Conservation (phyloP, 306 rosid genomes). For the Medicago ruthenica region DNA sequence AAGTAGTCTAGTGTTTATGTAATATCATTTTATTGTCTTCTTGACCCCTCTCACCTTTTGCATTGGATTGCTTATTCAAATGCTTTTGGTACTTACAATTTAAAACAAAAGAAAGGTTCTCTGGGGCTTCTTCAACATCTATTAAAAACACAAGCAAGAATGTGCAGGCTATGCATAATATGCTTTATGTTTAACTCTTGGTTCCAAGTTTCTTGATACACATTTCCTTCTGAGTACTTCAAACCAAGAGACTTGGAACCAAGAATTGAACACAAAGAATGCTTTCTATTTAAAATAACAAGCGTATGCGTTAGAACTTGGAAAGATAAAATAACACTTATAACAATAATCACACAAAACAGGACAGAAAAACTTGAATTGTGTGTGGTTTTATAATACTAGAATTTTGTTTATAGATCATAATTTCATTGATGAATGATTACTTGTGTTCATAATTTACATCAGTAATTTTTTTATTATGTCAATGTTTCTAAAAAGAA, state of each 20-base stretch:
- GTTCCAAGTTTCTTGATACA: background rate
- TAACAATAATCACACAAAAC: constrained; percentile 11
- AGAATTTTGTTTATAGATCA: constrained; percentile 1
- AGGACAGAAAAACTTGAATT: background rate
- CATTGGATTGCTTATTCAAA: too few relatives aligned
- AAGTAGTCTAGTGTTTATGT: background rate
- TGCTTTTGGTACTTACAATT: too few relatives aligned
- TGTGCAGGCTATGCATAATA: background rate
- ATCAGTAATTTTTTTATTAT: constrained; percentile 11
- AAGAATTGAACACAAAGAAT: too few relatives aligned
- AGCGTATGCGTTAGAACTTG: background rate
- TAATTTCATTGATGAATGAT: constrained; percentile 36
- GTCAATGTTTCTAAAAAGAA: constrained; percentile 26
- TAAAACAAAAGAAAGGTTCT: too few relatives aligned
- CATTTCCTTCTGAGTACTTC: too few relatives aligned
- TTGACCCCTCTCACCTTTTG: too few relatives aligned
- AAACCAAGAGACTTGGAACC: too few relatives aligned
- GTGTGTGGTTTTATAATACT: background rate
- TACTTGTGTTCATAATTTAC: constrained; percentile 30
- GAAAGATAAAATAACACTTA: background rate
- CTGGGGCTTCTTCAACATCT: too few relatives aligned
- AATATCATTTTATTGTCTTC: too few relatives aligned
- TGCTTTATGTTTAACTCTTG: background rate
- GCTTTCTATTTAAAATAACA: background rate
- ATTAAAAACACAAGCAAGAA: background rate